These are phyloP conservation scores for Cercospora sp. DNA, from an alignment of 2,329 filamentous ascomycete species.

Conservation along the genomic window DNA sequence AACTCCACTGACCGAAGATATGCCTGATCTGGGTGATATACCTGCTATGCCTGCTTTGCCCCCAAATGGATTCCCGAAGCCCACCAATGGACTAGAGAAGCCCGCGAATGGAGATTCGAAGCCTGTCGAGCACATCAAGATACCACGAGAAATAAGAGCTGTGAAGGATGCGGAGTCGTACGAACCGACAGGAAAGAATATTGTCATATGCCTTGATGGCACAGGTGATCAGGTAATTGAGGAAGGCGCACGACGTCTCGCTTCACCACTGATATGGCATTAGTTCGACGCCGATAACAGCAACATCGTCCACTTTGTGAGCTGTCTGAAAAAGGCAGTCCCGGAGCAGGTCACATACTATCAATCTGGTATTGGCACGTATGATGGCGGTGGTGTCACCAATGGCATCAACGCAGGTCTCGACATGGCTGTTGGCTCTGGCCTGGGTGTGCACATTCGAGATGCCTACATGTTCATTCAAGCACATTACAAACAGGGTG, in stretches of 20 bases:
- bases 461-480: constrained; percentile 46
- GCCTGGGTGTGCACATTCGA: constrained; percentile 44
- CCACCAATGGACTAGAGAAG: not conserved
- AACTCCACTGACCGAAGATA: constrained; percentile 7
- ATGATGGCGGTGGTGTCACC: constrained; percentile 43
- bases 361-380: constrained; percentile 51
- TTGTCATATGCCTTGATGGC: constrained; percentile 48
- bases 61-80: not conserved
- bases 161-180: constrained; percentile 29
- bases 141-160: constrained; percentile 37
- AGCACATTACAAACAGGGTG: constrained; percentile 33
- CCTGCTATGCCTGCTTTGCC: not conserved
- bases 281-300: constrained; percentile 47
- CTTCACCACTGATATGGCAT: not conserved
- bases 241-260: not conserved
- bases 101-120: not conserved
- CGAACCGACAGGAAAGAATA: constrained; percentile 33
- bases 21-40: not conserved
- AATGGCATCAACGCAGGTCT: constrained; percentile 44
- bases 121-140: constrained; percentile 10
- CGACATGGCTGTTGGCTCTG: constrained; percentile 48
- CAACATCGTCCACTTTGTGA: constrained; percentile 49
- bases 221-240: constrained; percentile 43
- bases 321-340: constrained; percentile 47
- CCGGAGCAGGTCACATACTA: constrained; percentile 45